Base-by-base conservation (phyloP, 2,329 filamentous ascomycete species). In the Colletotrichum brevisporum region DNA sequence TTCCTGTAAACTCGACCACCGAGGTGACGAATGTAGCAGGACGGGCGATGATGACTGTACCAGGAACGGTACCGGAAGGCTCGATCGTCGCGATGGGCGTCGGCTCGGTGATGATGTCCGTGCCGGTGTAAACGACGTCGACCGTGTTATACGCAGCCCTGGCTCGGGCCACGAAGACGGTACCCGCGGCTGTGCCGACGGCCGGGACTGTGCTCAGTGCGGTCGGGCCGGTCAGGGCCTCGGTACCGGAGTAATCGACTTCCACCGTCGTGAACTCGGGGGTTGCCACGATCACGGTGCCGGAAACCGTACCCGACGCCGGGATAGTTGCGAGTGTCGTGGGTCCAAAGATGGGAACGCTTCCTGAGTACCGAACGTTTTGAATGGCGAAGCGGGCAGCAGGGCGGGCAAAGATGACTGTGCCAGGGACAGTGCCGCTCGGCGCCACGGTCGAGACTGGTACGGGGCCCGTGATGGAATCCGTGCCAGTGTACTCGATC, bases 21-120 rank as follows among this genome's bases (percentile, higher is more conserved):
- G 70, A 51, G 13, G 68, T 52, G 8, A 69, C 57, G n/a, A 39
- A 62, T 1, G 27, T 12, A 9, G 59, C 59, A 3, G 59, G 39
- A 4, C 48, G n/a, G 21, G 39, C 41, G 13, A 54, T 31, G 15
- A 71, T 55, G 13, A 67, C 55, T 2, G 70, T 71, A 3, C 71
- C 70, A 4, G 57, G 60, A 1, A 15, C 27, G 8, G 71, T 59
- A 8, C 60, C 63, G n/a, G 50, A 62, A 27, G 60, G 64, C 6
- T 61, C 56, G 16, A 66, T 61, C 15, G 70, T 71, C 6, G 65
- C 16, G 6, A 68, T 31, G 4, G 59, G 36, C 3, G 61, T 68
- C 0, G 65, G 59, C 15, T 15, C 47, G 1, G 53, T 57, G n/a
- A 63, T 63, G 41, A 18, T n/a, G 45, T 41, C 52, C 8, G 52